These are phyloP conservation scores for Hypericum perforatum DNA, from an alignment of 345 rosid genomes.

Conservation along the genomic window DNA sequence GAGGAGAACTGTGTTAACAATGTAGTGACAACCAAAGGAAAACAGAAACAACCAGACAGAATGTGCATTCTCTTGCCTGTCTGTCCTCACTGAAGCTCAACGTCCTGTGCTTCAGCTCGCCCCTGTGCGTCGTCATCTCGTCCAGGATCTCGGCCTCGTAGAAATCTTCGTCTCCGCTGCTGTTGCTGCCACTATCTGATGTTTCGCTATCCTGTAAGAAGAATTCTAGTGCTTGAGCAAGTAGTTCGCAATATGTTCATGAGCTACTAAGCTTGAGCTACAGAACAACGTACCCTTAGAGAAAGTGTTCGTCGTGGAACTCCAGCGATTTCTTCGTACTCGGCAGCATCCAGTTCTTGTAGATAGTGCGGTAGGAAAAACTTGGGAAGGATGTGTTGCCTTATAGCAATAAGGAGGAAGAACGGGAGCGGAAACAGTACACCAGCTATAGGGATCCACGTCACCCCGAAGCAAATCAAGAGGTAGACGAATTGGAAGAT, in stretches of 20 bases:
- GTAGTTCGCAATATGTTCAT: neutral
- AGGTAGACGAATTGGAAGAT: constrained; percentile 53
- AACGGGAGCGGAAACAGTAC: constrained; percentile 78
- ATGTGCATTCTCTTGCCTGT: constrained; percentile 16
- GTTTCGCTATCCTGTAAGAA: constrained; percentile 30
- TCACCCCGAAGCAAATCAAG: constrained; percentile 57
- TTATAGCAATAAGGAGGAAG: constrained; percentile 60
- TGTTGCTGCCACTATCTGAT: constrained; percentile 12
- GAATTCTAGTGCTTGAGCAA: neutral
- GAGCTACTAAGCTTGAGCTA: neutral
- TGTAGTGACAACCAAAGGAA: no score
- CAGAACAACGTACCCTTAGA: constrained; percentile 16
- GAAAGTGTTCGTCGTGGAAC: constrained; percentile 36
- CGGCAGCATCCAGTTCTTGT: constrained; percentile 67
- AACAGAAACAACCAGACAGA: neutral
- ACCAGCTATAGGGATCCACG: constrained; percentile 85
- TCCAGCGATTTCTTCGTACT: constrained; percentile 59
- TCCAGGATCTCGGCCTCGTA: constrained; percentile 61
- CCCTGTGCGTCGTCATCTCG: constrained; percentile 70
- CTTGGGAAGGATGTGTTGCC: constrained; percentile 66
- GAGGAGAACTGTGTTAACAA: no score
- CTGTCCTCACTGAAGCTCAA: constrained; percentile 44
- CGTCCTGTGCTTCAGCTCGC: constrained; percentile 56
- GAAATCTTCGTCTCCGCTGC: constrained; percentile 22
- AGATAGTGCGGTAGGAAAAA: constrained; percentile 35